A percentile compares a stretch with the other conserved stretches of the same genome.
Evolutionary conservation across 2,329 filamentous ascomycete species (phyloP).

Genomic region (Hymenoscyphus fraxineus): DNA sequence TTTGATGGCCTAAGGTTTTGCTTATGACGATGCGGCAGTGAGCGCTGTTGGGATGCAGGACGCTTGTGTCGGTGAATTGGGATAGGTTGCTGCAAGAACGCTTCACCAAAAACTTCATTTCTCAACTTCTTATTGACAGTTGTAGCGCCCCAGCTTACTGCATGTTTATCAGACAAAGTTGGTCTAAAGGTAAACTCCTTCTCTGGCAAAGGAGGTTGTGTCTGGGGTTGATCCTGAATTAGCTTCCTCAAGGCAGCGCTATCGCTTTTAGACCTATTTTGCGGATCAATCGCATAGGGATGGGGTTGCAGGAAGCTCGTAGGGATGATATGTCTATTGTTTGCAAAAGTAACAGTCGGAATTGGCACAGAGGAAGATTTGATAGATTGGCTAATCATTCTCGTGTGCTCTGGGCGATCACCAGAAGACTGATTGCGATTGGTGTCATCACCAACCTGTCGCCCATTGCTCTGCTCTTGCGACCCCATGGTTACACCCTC

Average conservation of each 20-base stretch:
- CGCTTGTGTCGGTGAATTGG: conserved; percentile 73
- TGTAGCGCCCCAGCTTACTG: conserved; percentile 81
- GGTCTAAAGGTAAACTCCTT: conserved; percentile 36
- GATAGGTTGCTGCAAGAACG: conserved; percentile 80
- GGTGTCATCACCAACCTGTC: not conserved
- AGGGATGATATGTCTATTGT: conserved; percentile 91
- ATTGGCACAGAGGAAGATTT: conserved; percentile 61
- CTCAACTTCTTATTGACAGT: conserved; percentile 84
- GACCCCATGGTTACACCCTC: conserved; percentile 24
- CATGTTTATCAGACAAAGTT: conserved; percentile 51
- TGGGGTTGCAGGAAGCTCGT: conserved; percentile 69
- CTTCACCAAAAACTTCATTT: conserved; percentile 89
- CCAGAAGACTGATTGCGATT: conserved; percentile 28
- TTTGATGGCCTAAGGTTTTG: conserved; percentile 35
- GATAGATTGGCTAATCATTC: conserved; percentile 71
- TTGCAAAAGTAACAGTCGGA: conserved; percentile 88
- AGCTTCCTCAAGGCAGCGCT: conserved; percentile 31
- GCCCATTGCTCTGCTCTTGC: conserved; percentile 20
- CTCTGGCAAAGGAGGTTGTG: conserved; percentile 18
- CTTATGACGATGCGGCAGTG: conserved; percentile 51
- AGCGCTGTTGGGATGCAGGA: conserved; percentile 59
- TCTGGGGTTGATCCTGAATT: conserved; percentile 32
- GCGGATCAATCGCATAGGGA: conserved; percentile 39
- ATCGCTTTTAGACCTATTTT: conserved; percentile 26
- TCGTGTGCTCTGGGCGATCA: conserved; percentile 34